Percentiles rank a stretch among this genome's conserved stretches.
These are phyloP conservation scores for Ophiostoma himal-ulmi DNA, from an alignment of 2,329 filamentous ascomycete genomes.

Conservation along the genomic window DNA sequence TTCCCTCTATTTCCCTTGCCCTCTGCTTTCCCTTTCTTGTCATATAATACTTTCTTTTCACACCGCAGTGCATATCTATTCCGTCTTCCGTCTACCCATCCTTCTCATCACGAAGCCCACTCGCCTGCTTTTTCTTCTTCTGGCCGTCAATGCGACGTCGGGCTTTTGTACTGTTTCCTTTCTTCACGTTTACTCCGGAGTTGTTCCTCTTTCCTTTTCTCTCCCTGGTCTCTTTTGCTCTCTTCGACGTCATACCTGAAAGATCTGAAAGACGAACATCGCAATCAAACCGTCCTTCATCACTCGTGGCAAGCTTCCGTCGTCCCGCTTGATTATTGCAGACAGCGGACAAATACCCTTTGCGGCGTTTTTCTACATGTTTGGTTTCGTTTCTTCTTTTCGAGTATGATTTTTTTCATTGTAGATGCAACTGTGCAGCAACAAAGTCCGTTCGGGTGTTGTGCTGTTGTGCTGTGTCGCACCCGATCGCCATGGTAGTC, in stretches of 20 bases:
- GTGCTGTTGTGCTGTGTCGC: not conserved
- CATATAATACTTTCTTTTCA: not conserved
- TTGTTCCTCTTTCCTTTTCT: not conserved
- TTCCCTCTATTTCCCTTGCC: not conserved
- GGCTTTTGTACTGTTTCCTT: not conserved
- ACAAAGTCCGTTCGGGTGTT: not conserved
- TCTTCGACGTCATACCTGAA: slow-evolving; percentile 8
- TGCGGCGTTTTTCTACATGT: not conserved
- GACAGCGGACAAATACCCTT: not conserved
- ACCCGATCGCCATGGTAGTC: not conserved
- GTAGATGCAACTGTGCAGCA: not conserved
- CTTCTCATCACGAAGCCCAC: slow-evolving; percentile 1
- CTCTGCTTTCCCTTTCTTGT: not conserved
- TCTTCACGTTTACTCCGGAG: not conserved
- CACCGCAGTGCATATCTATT: not conserved
- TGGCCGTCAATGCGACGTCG: not conserved
- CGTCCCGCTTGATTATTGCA: not conserved
- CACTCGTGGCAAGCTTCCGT: not conserved
- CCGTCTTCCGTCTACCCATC: not conserved
- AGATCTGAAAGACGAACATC: not conserved
- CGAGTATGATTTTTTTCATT: not conserved
- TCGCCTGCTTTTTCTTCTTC: not conserved
- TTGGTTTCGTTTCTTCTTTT: not conserved
- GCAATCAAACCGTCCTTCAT: not conserved
- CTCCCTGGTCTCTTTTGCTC: not conserved